Percentiles rank a stretch among this genome's conserved stretches.
These are phyloP conservation scores for Eurotiales sp. DNA, from an alignment of 2,329 filamentous ascomycete genomes.

Conservation along the genomic window DNA sequence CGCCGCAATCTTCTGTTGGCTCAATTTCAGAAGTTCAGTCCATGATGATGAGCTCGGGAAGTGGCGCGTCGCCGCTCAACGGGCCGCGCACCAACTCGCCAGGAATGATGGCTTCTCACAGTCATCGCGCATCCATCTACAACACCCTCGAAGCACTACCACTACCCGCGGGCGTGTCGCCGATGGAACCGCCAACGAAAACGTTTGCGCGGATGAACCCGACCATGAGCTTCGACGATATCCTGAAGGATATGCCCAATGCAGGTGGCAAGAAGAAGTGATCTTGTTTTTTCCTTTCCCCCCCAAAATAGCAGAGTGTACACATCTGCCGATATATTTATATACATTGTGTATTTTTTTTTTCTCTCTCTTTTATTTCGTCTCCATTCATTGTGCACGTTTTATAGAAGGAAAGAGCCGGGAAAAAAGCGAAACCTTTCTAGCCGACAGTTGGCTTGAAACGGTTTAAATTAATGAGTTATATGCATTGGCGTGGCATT, in stretches of 20 bases:
- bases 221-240: constrained; percentile 48
- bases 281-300: constrained; percentile 13
- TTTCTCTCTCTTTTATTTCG: not conserved
- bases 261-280: constrained; percentile 32
- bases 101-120: constrained; percentile 25
- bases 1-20: constrained; percentile 34
- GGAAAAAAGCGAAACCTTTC: not conserved
- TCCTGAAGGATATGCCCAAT: constrained; percentile 40
- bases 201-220: constrained; percentile 43
- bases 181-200: constrained; percentile 38
- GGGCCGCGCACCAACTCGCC: constrained; percentile 34
- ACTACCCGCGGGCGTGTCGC: constrained; percentile 39
- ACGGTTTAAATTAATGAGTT: not conserved
- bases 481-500: not conserved
- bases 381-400: not conserved
- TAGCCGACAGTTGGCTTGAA: not conserved
- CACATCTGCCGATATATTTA: not conserved
- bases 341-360: not conserved
- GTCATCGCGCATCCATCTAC: constrained; percentile 42
- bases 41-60: constrained; percentile 25
- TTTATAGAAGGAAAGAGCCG: not conserved
- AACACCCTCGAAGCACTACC: constrained; percentile 44
- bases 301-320: not conserved
- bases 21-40: constrained; percentile 29
- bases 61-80: constrained; percentile 31